These are phyloP conservation scores for Blumeriella jaapii DNA, from an alignment of 2,329 filamentous ascomycete species.

Conservation along the genomic window DNA sequence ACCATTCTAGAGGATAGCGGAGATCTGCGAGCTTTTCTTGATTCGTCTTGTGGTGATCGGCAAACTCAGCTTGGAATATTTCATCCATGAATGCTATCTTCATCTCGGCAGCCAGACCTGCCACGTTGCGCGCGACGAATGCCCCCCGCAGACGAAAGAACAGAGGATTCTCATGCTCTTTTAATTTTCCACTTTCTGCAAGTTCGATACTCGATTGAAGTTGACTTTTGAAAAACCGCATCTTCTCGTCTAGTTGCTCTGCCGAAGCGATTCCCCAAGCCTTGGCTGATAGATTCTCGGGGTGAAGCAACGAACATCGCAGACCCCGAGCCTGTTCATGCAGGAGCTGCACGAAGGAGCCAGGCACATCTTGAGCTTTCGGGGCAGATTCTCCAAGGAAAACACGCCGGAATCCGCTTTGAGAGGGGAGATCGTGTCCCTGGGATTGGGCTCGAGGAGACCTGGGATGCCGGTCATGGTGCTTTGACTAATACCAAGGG, in stretches of 20 bases:
- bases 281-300: background rate
- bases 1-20: slow-evolving; percentile 88
- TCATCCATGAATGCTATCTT: slow-evolving; percentile 56
- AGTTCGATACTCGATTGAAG: slow-evolving; percentile 9
- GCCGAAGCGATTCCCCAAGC: slow-evolving; percentile 13
- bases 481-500: too few species aligned
- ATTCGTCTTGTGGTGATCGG: slow-evolving; percentile 31
- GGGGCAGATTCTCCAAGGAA: too few species aligned
- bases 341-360: slow-evolving; percentile 13
- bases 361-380: too few species aligned
- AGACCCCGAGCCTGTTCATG: slow-evolving; percentile 5
- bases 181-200: slow-evolving; percentile 10
- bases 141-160: slow-evolving; percentile 38
- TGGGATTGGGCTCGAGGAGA: too few species aligned
- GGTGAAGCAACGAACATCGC: slow-evolving; percentile 2
- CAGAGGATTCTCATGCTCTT: slow-evolving; percentile 14
- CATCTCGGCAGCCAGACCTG: slow-evolving; percentile 45
- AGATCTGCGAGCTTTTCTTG: slow-evolving; percentile 66
- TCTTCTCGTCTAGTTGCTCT: slow-evolving; percentile 9
- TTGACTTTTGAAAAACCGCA: slow-evolving; percentile 7
- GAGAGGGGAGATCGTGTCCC: too few species aligned
- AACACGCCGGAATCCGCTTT: too few species aligned
- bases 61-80: slow-evolving; percentile 45
- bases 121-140: slow-evolving; percentile 42
- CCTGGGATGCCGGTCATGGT: too few species aligned